A percentile compares a stretch with the other conserved stretches of the same genome.
These are phyloP conservation scores for Colletotrichum sp. DNA, from an alignment of 2,329 filamentous ascomycete genomes.

Conservation along the genomic window DNA sequence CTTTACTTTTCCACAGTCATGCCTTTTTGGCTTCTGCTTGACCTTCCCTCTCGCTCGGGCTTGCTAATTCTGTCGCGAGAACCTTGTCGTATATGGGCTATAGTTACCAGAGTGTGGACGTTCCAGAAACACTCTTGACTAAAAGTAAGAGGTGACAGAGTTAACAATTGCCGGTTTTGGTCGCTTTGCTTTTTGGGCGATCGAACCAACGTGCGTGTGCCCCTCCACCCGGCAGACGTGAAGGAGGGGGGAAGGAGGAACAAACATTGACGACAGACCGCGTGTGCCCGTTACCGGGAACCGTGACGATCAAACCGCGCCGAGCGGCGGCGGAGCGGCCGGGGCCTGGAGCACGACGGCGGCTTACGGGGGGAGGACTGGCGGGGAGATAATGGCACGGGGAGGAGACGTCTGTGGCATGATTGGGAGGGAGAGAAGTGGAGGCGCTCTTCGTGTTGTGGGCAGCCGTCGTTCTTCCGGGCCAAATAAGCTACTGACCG, in stretches of 20 bases:
- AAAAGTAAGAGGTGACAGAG: not conserved
- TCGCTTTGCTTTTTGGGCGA: not conserved
- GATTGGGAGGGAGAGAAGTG: not conserved
- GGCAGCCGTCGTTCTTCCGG: not conserved
- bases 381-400: not conserved
- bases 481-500: not conserved
- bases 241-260: not conserved
- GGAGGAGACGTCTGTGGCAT: not conserved
- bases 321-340: not conserved
- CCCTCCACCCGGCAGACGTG: not conserved
- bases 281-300: not conserved
- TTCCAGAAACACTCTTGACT: not conserved
- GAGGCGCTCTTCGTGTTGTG: not conserved
- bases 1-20: not conserved
- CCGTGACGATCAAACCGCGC: slow-evolving; percentile 19
- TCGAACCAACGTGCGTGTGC: not conserved
- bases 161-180: not conserved
- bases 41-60: not conserved
- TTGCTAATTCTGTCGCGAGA: not conserved
- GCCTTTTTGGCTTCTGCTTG: not conserved
- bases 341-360: slow-evolving; percentile 1
- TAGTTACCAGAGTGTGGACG: not conserved
- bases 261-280: not conserved
- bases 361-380: not conserved
- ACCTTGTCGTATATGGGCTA: not conserved